Conservation (phyloP, 495 filamentous ascomycete species). For the Podospora tetraspora region DNA sequence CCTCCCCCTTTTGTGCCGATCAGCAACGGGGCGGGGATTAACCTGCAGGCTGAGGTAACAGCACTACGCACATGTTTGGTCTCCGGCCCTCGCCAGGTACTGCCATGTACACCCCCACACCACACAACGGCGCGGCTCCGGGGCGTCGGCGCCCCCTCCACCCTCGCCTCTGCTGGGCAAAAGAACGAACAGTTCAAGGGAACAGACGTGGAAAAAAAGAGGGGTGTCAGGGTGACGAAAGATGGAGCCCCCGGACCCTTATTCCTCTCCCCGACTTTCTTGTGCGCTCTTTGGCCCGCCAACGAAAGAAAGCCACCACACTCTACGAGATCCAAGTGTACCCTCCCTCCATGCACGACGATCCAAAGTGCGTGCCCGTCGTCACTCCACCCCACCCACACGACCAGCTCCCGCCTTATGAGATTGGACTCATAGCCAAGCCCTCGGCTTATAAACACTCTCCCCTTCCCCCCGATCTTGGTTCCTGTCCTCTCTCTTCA, state of each 20-base stretch:
- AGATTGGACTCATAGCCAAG: slow-evolving; percentile 18
- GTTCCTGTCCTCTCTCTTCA: not conserved
- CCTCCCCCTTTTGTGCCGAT: slow-evolving; percentile 31
- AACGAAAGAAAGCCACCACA: not conserved
- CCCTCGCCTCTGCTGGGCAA: not conserved
- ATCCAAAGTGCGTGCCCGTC: not conserved
- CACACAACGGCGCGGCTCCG: not conserved
- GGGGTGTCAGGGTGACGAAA: not conserved
- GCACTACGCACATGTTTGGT: slow-evolving; percentile 3
- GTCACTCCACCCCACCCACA: slow-evolving; percentile 1
- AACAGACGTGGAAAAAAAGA: not conserved
- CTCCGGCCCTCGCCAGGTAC: not conserved
- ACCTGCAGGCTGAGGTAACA: slow-evolving; percentile 18
- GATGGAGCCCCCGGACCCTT: not conserved
- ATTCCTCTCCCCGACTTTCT: not conserved
- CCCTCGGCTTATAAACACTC: slow-evolving; percentile 25
- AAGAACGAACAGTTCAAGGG: not conserved
- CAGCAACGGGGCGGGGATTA: slow-evolving; percentile 25
- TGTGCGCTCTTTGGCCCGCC: not conserved
- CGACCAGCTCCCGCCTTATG: slow-evolving; percentile 19
- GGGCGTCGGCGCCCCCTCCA: not conserved
- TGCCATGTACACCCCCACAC: not conserved
- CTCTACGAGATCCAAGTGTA: not conserved
- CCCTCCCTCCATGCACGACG: not conserved
- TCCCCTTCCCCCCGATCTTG: not conserved